Evolutionary conservation across 495 filamentous ascomycete species (phyloP).

Genomic region (Trichoderma parareesei): DNA sequence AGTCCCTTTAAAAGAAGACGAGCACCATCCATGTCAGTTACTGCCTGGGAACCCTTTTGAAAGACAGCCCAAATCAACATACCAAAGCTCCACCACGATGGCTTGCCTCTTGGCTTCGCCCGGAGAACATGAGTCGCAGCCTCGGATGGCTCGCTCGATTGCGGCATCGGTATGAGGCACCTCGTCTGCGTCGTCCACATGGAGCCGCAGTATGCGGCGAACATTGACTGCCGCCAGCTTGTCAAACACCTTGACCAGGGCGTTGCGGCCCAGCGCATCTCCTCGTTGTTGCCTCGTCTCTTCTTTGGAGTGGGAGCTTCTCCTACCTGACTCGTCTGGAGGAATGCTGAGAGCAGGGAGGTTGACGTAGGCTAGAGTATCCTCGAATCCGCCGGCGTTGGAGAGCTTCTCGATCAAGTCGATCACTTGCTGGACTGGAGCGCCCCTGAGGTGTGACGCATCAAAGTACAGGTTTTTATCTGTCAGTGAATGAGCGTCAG

Average conservation of each 20-base stretch:
- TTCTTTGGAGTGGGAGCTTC: not conserved
- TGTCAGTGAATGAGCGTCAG: not conserved
- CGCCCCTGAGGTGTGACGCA: not conserved
- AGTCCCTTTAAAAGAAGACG: not conserved
- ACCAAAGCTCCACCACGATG: not conserved
- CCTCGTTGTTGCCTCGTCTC: not conserved
- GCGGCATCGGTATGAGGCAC: not conserved
- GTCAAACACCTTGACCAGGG: not conserved
- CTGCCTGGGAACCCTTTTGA: not conserved
- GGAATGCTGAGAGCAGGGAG: not conserved
- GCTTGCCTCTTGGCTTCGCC: not conserved
- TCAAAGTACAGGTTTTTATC: not conserved
- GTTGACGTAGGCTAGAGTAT: not conserved
- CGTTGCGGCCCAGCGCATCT: not conserved
- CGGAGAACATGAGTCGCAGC: not conserved
- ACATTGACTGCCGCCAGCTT: not conserved
- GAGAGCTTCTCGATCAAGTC: not conserved
- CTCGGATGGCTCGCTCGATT: not conserved
- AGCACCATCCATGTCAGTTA: not conserved
- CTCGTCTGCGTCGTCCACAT: not conserved
- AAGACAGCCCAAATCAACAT: not conserved
- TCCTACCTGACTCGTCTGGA: not conserved
- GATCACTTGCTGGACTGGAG: not conserved
- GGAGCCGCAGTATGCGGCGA: not conserved
- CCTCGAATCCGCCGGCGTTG: not conserved